These are phyloP conservation scores for Penicillium canariense DNA, from an alignment of 495 filamentous ascomycete genomes.

Conservation along the genomic window DNA sequence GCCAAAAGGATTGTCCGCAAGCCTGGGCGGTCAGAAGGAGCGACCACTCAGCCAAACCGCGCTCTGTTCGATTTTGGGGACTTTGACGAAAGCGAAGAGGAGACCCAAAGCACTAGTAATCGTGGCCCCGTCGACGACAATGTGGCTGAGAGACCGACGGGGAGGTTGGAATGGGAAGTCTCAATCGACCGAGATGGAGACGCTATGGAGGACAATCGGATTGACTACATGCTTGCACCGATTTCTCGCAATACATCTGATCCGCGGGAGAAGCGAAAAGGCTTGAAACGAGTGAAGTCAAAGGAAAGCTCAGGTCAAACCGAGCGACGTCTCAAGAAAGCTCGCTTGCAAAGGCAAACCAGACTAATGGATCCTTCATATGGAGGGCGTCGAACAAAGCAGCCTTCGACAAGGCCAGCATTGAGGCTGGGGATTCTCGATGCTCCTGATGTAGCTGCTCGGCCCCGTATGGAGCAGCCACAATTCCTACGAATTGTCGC, in stretches of 20 bases:
- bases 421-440: constrained; percentile 73
- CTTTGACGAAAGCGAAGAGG: constrained; percentile 46
- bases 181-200: constrained; percentile 37
- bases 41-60: constrained; percentile 24
- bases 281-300: constrained; percentile 42
- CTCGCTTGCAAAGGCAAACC: constrained; percentile 32
- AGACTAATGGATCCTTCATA: constrained; percentile 34
- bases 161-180: constrained; percentile 21
- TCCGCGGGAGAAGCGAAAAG: constrained; percentile 22
- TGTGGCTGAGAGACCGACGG: constrained; percentile 2
- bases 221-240: constrained; percentile 56
- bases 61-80: constrained; percentile 51
- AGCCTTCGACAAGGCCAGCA: constrained; percentile 13
- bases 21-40: constrained; percentile 9
- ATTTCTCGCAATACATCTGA: constrained; percentile 24
- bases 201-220: constrained; percentile 54
- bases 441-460: constrained; percentile 49
- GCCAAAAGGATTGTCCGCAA: constrained; percentile 40
- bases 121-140: constrained; percentile 2
- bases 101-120: constrained; percentile 17
- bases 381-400: constrained; percentile 30
- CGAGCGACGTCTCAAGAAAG: constrained; percentile 24
- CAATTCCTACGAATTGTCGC: constrained; percentile 77
- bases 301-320: constrained; percentile 12
- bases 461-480: constrained; percentile 45